A percentile compares a stretch with the other conserved stretches of the same genome.
Evolutionary conservation across 2,329 filamentous ascomycete genomes (phyloP).

Genomic region (Lithohypha guttulata): DNA sequence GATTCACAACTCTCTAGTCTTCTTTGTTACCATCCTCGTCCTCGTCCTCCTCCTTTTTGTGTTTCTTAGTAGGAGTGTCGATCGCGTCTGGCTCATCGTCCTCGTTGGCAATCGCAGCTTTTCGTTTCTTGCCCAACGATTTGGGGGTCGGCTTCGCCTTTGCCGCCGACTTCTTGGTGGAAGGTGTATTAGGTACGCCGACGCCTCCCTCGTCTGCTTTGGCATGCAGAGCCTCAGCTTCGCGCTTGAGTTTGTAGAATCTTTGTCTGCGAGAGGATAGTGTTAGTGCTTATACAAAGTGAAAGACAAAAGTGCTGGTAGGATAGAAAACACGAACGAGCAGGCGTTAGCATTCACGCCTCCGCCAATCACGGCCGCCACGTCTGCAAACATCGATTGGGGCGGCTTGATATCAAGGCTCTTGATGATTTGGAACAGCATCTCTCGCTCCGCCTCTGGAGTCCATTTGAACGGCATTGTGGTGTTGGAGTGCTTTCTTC

Average conservation of each 20-base stretch:
- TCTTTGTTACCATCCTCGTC: background rate
- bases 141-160: conserved; percentile 1
- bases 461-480: conserved; percentile 21
- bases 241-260: conserved; percentile 22
- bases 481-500: background rate
- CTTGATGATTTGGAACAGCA: conserved; percentile 15
- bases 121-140: background rate
- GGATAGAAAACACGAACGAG: conserved; percentile 13
- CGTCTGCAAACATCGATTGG: background rate
- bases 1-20: background rate
- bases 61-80: conserved; percentile 1
- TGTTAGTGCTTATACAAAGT: conserved; percentile 10
- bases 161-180: background rate
- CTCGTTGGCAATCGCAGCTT: background rate
- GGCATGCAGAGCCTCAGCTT: conserved; percentile 15
- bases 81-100: background rate
- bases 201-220: conserved; percentile 7
- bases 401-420: conserved; percentile 10
- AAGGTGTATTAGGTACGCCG: conserved; percentile 1
- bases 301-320: background rate
- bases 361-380: conserved; percentile 16
- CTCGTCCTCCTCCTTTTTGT: conserved; percentile 18
- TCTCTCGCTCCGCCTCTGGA: conserved; percentile 12
- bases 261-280: conserved; percentile 15
- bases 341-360: conserved; percentile 17